Evolutionary conservation across 306 rosid species (phyloP), one percentile per base, ranked within the genome.

Genomic region (Carpinus viminea): DNA sequence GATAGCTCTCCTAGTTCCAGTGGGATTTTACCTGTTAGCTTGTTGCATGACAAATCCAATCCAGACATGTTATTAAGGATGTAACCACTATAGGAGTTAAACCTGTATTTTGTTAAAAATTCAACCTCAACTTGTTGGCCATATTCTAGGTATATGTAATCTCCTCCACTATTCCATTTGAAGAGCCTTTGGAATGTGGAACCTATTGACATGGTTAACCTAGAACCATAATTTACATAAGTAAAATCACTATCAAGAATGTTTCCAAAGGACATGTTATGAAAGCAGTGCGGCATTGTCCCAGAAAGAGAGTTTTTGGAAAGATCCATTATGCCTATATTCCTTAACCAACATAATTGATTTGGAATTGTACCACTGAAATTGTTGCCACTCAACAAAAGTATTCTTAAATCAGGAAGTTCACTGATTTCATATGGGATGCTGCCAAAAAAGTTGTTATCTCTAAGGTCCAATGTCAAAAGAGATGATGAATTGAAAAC

Each of bases 301-400:
- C 82, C 72, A 71, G 13, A 56, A 43, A 78, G 36, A 8, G 21
- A n/a, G 28, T 78, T 78, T 2, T 4, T 12, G 4, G 64, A 78
- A 34, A 78, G 61, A 72, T 78, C 72, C 61, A 78, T 5, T 7
- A 78, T 46, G 3, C 51, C 18, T n/a, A 78, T 43, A 0, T 47
- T 9, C 0, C 5, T 7, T 5, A 43, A 28, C 24, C n/a, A 24
- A 2, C 70, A 77, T 15, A 77, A 5, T 28, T 78, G 24, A 7
- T 11, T 12, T 21, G 81, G 76, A 13, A 78, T 70, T 15, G 24
- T 17, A 2, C 81, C 76, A 56, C 62, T 43, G 2, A 78, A 59
- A 2, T 48, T 12, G 16, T 70, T 70, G 15, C 51, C 60, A 18
- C 16, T 31, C 41, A 71, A 12, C 11, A 57, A 48, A 59, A 78